Conservation (phyloP, 208 protist species). For the Acanthamoeba culbertsoni region DNA sequence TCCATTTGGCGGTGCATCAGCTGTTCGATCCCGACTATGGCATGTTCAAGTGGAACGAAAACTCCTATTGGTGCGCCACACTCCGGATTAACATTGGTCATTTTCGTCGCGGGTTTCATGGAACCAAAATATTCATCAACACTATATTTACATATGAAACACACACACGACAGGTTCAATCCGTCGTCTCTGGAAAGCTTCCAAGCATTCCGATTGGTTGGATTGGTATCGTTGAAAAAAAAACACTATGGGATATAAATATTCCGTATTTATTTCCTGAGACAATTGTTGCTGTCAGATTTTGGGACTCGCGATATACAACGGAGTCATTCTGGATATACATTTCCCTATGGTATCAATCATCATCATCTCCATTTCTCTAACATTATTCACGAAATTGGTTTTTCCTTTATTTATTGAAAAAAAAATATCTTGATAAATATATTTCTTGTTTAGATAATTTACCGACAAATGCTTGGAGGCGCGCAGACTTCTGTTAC, state of each 20-base stretch:
- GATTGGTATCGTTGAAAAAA: background rate
- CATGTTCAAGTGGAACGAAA: conserved; percentile 15
- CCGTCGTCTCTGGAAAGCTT: background rate
- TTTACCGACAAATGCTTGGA: conserved; percentile 89
- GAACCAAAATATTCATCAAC: background rate
- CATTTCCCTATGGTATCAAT: conserved; percentile 85
- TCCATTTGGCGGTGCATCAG: conserved; percentile 73
- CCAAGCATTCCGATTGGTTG: background rate
- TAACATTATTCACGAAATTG: too few relatives aligned
- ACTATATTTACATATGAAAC: background rate
- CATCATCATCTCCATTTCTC: background rate
- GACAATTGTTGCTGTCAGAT: conserved; percentile 49
- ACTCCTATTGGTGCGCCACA: too few relatives aligned
- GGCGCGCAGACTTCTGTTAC: conserved; percentile 68
- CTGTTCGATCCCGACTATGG: conserved; percentile 56
- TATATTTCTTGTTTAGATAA: background rate
- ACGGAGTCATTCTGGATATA: conserved; percentile 91
- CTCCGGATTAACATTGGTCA: too few relatives aligned
- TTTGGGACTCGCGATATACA: conserved; percentile 93
- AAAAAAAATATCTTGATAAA: too few relatives aligned
- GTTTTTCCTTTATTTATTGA: too few relatives aligned
- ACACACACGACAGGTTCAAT: background rate
- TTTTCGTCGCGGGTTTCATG: too few relatives aligned
- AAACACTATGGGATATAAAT: background rate
- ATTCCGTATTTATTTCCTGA: background rate